Evolutionary conservation across 495 filamentous ascomycete species (phyloP).

Genomic region (Aspergillus heteromorphus): DNA sequence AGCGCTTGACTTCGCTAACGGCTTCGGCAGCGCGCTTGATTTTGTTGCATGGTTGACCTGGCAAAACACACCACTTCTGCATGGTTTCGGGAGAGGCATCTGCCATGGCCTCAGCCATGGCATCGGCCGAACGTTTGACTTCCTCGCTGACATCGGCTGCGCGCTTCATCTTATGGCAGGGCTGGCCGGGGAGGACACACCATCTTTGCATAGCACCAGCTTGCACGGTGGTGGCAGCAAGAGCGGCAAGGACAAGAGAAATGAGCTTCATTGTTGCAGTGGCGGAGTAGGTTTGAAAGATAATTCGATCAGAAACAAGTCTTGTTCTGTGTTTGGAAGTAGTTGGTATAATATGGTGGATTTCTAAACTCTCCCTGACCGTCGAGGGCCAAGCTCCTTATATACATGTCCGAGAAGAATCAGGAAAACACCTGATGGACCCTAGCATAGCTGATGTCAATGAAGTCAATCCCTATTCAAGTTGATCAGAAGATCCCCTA

Average conservation of each 20-base stretch:
- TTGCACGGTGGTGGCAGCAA: slow-evolving; percentile 34
- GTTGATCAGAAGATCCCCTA: background rate
- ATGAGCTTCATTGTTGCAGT: slow-evolving; percentile 44
- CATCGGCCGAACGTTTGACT: slow-evolving; percentile 49
- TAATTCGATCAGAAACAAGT: background rate
- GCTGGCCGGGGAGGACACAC: slow-evolving; percentile 30
- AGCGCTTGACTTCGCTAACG: slow-evolving; percentile 32
- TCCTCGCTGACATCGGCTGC: slow-evolving; percentile 27
- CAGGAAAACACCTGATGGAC: background rate
- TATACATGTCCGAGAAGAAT: background rate
- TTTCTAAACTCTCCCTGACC: background rate
- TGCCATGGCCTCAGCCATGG: slow-evolving; percentile 40
- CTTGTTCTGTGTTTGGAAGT: background rate
- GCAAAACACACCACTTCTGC: slow-evolving; percentile 33
- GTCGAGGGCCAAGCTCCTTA: background rate
- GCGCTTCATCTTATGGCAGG: slow-evolving; percentile 30
- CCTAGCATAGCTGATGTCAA: background rate
- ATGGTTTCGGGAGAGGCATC: slow-evolving; percentile 25
- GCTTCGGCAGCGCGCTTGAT: slow-evolving; percentile 43
- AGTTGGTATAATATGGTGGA: background rate
- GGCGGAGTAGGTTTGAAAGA: background rate
- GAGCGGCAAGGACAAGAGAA: slow-evolving; percentile 29
- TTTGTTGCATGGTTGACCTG: slow-evolving; percentile 40
- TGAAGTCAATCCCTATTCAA: slow-evolving; percentile 2
- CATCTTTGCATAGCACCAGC: slow-evolving; percentile 31